Conservation (phyloP, 2,329 filamentous ascomycete genomes). For the Fusarium tjaetaba region DNA sequence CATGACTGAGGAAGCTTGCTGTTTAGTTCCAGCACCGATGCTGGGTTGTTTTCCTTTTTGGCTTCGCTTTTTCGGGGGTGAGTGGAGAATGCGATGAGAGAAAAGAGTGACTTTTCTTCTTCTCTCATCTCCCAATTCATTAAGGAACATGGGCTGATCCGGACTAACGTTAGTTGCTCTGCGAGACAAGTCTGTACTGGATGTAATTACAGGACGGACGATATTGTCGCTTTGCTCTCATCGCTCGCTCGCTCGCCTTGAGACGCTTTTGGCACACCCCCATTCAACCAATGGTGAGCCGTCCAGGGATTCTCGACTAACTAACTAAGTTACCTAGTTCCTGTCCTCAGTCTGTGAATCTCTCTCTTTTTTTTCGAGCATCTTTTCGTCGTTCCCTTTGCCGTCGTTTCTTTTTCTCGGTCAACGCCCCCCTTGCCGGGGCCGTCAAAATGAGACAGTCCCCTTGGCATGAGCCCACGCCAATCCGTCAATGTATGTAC, state of each 20-base stretch:
- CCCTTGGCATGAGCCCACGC: constrained; percentile 39
- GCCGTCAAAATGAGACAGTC: constrained; percentile 42
- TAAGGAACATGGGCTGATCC: constrained; percentile 3
- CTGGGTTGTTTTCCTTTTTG: constrained; percentile 30
- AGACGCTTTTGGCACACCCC: constrained; percentile 5
- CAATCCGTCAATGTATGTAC: constrained; percentile 30
- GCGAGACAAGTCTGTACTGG: constrained; percentile 10
- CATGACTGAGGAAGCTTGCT: constrained; percentile 15
- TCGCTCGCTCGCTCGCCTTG: not conserved
- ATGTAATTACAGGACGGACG: not conserved
- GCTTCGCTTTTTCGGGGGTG: constrained; percentile 1
- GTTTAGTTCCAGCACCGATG: constrained; percentile 4
- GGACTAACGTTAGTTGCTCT: not conserved
- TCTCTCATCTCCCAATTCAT: constrained; percentile 14
- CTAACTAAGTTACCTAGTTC: constrained; percentile 1
- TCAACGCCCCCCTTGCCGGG: constrained; percentile 26
- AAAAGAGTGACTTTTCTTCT: constrained; percentile 16
- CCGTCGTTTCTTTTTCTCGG: constrained; percentile 8
- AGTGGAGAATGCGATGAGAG: constrained; percentile 26
- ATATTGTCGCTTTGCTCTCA: not conserved
- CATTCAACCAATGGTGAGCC: constrained; percentile 7
- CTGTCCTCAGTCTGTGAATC: not conserved
- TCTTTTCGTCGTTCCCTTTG: constrained; percentile 5
- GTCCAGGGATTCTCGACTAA: constrained; percentile 7
- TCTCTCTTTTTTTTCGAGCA: not conserved